phyloP scores from a whole-genome alignment of 257 asterid genomes.

The Rhazya stricta region DNA sequence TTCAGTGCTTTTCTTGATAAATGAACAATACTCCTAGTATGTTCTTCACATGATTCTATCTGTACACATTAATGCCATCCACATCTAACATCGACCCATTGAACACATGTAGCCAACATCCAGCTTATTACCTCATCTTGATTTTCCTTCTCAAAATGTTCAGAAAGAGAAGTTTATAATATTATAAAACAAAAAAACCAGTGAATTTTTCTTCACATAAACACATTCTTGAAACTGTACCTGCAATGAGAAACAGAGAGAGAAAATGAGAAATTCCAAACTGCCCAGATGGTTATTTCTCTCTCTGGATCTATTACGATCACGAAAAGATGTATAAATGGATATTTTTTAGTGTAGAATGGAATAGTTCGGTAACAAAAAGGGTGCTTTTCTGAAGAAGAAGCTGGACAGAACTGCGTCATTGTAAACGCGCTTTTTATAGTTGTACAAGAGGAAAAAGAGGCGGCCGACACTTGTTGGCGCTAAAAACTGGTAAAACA shows the following conservation, averaged over 20 bases:
- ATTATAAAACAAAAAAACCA: too few relatives aligned
- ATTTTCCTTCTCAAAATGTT: background rate
- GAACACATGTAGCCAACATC: background rate
- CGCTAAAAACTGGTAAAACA: background rate
- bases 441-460: background rate
- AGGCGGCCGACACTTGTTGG: constrained; percentile 12
- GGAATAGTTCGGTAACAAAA: background rate
- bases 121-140: background rate
- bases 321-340: background rate
- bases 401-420: background rate
- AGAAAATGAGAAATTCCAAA: background rate
- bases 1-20: constrained; percentile 1
- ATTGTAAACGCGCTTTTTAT: background rate
- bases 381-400: background rate
- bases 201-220: background rate
- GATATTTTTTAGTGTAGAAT: background rate
- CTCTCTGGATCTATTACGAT: background rate
- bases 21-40: background rate
- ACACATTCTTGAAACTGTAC: background rate
- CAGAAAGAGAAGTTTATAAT: background rate
- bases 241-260: background rate
- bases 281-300: background rate
- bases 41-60: background rate
- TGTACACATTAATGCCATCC: constrained; percentile 1
- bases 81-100: background rate